Evolutionary conservation across 805 yeast species (phyloP), one percentile per base, ranked within the genome.

Genomic region (Isabelozyma heimii): DNA sequence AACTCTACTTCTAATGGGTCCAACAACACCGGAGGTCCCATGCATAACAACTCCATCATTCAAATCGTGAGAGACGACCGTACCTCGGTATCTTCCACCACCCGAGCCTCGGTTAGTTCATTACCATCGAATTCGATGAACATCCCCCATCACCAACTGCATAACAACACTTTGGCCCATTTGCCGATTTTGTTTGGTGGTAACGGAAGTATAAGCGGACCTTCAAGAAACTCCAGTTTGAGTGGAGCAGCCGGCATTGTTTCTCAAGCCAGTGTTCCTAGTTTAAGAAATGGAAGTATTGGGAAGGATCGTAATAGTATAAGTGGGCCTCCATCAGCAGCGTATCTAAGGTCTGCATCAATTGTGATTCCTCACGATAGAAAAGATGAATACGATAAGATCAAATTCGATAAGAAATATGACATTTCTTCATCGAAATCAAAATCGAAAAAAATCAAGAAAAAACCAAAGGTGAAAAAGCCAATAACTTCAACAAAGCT

Each of bases 61-160:
- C 77, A 72, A 54, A 72, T 72, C 37, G 67, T 63, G 4, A 62
- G 69, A 30, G 76, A 73, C 47, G 77, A 73, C 48, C 59, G 76
- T 40, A 63, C 54, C 47, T 66, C 72, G 7, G 57, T 73, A 12
- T 58, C 66, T 24, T 63, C 68, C 44, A 47, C 61, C 24, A 58
- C 57, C 20, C 53, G 77, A 50, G 76, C 69, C 40, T 70, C 75
- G 27, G 72, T 73, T 9, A 67, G 70, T 49, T 69, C 75, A 5
- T 61, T 73, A 28, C 79, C 79, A 8, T 70, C 75, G 14, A 73
- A 73, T 54, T 66, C 72, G 14, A 73, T 73, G 79, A 69, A 73
- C 53, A 73, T 73, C 8, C 79, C 79, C 1, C 79, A 73, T 55
- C 79, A 73, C 57, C 77, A 73, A 49, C 66, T 64, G 60, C 65